phyloP scores from a whole-genome alignment of 179 eudicot species.

The Kewa caespitosa region DNA sequence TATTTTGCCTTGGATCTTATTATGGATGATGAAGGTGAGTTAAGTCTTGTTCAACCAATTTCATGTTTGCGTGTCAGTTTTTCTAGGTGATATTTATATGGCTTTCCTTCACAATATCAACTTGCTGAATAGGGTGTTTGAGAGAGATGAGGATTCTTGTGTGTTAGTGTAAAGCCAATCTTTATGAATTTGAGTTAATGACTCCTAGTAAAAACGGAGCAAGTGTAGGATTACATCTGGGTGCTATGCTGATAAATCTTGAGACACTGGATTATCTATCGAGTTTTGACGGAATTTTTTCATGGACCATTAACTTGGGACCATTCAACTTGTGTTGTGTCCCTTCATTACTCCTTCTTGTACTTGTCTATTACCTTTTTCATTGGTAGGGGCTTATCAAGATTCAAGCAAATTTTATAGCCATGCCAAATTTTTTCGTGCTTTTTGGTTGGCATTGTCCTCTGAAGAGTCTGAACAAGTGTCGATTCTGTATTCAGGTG shows the following conservation, averaged over 20 bases:
- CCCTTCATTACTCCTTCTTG: too few relatives aligned
- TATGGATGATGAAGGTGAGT: slow-evolving; percentile 83
- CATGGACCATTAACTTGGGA: too few relatives aligned
- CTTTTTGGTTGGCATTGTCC: neutral
- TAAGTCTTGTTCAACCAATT: neutral
- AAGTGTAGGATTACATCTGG: neutral
- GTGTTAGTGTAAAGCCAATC: neutral
- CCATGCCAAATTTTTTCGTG: neutral
- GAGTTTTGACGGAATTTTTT: too few relatives aligned
- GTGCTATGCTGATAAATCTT: neutral
- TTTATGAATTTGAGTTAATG: neutral
- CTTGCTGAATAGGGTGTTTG: neutral
- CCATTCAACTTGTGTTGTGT: too few relatives aligned
- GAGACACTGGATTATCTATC: too few relatives aligned
- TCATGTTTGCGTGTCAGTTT: neutral
- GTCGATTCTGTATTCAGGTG: slow-evolving; percentile 45
- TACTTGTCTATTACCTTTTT: neutral
- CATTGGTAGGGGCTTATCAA: neutral
- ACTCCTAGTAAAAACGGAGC: neutral
- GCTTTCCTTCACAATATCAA: neutral
- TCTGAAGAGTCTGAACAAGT: neutral
- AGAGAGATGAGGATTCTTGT: neutral
- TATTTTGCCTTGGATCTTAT: slow-evolving; percentile 95
- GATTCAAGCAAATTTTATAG: neutral
- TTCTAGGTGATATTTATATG: neutral